Evolutionary conservation across 257 asterid species (phyloP).

Genomic region (Eustoma russellianum): DNA sequence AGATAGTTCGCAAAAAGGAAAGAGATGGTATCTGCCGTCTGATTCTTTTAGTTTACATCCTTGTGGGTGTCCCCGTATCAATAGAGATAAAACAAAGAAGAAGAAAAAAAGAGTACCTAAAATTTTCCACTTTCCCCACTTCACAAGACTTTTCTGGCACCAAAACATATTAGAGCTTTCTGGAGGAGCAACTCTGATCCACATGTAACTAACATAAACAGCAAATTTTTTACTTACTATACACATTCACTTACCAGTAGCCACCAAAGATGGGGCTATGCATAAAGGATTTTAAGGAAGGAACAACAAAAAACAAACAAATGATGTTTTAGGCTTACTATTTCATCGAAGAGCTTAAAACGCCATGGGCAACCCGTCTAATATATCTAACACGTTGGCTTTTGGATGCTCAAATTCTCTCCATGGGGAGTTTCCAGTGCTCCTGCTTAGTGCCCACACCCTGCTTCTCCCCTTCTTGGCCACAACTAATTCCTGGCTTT

Average conservation of each 20-base stretch:
- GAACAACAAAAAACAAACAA: conserved; percentile 21
- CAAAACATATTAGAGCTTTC: too few species aligned
- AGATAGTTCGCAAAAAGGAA: too few species aligned
- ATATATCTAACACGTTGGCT: conserved; percentile 55
- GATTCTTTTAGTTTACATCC: too few species aligned
- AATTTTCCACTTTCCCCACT: too few species aligned
- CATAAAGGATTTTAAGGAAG: conserved; percentile 18
- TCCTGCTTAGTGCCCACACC: conserved; percentile 49
- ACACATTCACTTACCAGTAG: neutral
- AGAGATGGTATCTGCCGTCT: too few species aligned
- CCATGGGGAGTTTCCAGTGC: conserved; percentile 69
- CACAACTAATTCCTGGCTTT: conserved; percentile 68
- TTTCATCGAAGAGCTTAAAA: conserved; percentile 25
- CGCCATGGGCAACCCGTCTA: conserved; percentile 67
- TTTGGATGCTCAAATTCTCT: conserved; percentile 29
- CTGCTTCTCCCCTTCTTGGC: conserved; percentile 28
- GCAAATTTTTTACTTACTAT: neutral
- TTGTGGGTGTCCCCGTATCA: too few species aligned
- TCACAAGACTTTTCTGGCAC: too few species aligned
- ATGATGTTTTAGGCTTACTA: conserved; percentile 7
- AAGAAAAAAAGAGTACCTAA: too few species aligned
- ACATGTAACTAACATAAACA: neutral
- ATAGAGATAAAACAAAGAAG: too few species aligned
- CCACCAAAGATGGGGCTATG: conserved; percentile 1
- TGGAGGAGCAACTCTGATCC: neutral